These are phyloP conservation scores for Pyricularia pennisetigena DNA, from an alignment of 2,329 filamentous ascomycete species.

Conservation along the genomic window DNA sequence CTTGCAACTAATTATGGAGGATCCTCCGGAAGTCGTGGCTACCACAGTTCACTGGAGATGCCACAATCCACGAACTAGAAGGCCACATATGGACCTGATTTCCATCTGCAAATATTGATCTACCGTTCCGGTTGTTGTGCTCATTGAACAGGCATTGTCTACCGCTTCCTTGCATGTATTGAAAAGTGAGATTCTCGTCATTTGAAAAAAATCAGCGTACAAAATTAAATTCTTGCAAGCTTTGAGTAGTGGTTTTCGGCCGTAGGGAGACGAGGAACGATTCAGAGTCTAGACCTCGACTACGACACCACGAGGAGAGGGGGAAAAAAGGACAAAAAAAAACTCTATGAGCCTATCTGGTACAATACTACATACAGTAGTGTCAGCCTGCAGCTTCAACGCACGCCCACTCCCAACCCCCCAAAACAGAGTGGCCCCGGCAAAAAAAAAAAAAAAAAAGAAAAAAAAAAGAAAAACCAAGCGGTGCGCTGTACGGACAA, in stretches of 20 bases:
- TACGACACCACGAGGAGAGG: neutral
- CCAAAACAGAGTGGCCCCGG: neutral
- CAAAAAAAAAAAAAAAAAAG: neutral
- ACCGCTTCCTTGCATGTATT: neutral
- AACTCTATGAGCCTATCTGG: neutral
- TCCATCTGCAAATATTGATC: neutral
- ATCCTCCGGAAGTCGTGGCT: too few relatives aligned
- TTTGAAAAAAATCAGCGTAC: neutral
- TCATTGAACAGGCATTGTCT: neutral
- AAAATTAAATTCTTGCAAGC: neutral
- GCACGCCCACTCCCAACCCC: neutral
- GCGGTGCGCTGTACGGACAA: neutral
- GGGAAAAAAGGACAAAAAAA: neutral
- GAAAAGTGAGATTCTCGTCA: neutral
- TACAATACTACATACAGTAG: neutral
- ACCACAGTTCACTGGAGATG: neutral
- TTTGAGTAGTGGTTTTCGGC: neutral
- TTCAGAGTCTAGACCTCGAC: neutral
- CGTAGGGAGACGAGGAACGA: neutral
- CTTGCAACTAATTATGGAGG: neutral
- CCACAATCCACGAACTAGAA: neutral
- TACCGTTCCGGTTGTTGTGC: neutral
- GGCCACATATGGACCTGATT: neutral
- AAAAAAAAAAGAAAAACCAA: neutral
- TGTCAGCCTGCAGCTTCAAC: neutral